Percentiles rank a stretch among this genome's conserved stretches.
phyloP scores from a whole-genome alignment of 345 rosid species.

The Microcos paniculata region DNA sequence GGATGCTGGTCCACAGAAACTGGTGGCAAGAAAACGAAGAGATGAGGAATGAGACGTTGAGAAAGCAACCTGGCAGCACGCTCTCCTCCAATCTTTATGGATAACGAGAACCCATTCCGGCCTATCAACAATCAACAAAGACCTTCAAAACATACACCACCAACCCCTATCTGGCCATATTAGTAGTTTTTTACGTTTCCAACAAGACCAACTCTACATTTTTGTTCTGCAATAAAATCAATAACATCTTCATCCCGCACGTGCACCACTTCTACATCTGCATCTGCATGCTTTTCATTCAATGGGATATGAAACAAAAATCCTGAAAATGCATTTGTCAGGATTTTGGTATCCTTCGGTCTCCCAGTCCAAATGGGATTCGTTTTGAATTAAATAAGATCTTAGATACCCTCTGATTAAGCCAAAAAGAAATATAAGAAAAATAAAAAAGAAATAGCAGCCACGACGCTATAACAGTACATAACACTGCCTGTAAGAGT shows the following conservation, averaged over 20 bases:
- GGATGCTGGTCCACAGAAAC: background rate
- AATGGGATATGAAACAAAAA: background rate
- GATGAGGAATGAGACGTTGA: slow-evolving; percentile 5
- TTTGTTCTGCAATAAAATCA: background rate
- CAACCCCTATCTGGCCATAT: too few species aligned
- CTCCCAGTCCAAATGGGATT: too few species aligned
- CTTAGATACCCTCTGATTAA: too few species aligned
- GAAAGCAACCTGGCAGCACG: background rate
- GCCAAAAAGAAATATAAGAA: background rate
- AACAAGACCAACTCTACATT: background rate
- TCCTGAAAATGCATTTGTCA: too few species aligned
- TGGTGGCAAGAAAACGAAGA: background rate
- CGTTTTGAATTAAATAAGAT: too few species aligned
- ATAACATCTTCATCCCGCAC: too few species aligned
- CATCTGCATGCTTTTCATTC: background rate
- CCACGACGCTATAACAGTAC: too few species aligned
- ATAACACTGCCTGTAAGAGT: too few species aligned
- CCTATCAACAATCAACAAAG: background rate
- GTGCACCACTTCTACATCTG: background rate
- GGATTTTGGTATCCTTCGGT: too few species aligned
- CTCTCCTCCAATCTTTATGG: background rate
- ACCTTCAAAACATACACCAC: background rate
- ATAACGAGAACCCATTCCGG: background rate
- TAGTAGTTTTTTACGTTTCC: background rate
- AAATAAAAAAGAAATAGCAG: too few species aligned